phyloP scores from a whole-genome alignment of 1,284 basidiomycete species.

The Serendipita sp. region DNA sequence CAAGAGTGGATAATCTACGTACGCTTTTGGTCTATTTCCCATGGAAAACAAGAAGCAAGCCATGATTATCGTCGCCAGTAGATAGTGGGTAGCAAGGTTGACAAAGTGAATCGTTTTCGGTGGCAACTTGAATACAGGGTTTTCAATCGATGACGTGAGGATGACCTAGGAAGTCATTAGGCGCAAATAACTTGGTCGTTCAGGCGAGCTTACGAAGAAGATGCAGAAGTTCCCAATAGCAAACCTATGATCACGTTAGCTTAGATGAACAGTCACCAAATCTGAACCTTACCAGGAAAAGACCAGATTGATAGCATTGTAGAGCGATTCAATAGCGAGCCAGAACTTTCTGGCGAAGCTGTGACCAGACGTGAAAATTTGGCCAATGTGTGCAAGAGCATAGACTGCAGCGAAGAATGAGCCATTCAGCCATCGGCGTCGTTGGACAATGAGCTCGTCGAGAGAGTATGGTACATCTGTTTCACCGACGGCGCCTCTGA shows the following conservation, averaged over 20 bases:
- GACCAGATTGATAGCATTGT: slow-evolving; percentile 77
- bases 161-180: slow-evolving; percentile 42
- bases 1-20: slow-evolving; percentile 18
- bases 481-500: slow-evolving; percentile 88
- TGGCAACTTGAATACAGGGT: slow-evolving; percentile 47
- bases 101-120: slow-evolving; percentile 9
- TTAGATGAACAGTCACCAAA: neutral
- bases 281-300: slow-evolving; percentile 68
- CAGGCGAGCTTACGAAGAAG: slow-evolving; percentile 63
- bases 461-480: slow-evolving; percentile 93
- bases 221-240: slow-evolving; percentile 75
- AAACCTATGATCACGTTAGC: slow-evolving; percentile 4
- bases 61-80: slow-evolving; percentile 71
- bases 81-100: slow-evolving; percentile 40
- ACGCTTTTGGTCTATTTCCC: slow-evolving; percentile 90
- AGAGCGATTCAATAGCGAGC: slow-evolving; percentile 70
- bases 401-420: slow-evolving; percentile 92
- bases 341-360: slow-evolving; percentile 59
- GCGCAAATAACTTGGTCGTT: neutral
- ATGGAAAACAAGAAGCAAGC: slow-evolving; percentile 90
- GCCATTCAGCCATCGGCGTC: slow-evolving; percentile 83
- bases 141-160: slow-evolving; percentile 78
- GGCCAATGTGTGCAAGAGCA: slow-evolving; percentile 68
- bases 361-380: slow-evolving; percentile 78
- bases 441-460: slow-evolving; percentile 89